phyloP scores from a whole-genome alignment of 1,139 yeast species.

The Scheffersomyces illinoinensis region DNA sequence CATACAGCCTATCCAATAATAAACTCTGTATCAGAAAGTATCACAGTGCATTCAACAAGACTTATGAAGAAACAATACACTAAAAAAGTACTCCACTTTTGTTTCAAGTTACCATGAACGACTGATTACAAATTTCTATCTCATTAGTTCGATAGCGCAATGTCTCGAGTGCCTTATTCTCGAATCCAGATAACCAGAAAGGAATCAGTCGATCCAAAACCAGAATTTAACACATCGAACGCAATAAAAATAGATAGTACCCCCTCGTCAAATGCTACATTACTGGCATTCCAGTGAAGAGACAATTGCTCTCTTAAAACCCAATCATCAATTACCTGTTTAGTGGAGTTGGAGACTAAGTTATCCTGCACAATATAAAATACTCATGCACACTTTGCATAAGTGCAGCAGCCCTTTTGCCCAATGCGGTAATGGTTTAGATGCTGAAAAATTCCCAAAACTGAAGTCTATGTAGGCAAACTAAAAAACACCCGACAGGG shows the following conservation, averaged over 20 bases:
- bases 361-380: background rate
- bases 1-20: background rate
- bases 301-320: too few species aligned
- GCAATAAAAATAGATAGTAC: background rate
- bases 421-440: constrained; percentile 13
- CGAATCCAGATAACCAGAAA: background rate
- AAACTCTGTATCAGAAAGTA: background rate
- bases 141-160: background rate
- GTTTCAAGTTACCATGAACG: too few species aligned
- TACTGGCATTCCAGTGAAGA: too few species aligned
- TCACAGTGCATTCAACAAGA: background rate
- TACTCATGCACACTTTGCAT: background rate
- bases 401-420: constrained; percentile 9
- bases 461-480: background rate
- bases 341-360: background rate
- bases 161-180: background rate
- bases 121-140: background rate
- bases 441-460: constrained; percentile 5
- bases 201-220: background rate
- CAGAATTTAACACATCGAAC: background rate
- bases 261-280: background rate
- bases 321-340: background rate
- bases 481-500: constrained; percentile 12
- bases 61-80: background rate
- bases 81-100: background rate